A percentile compares a stretch with the other conserved stretches of the same genome.
Evolutionary conservation across 371 early-diverging fungal species (phyloP).

Genomic region (Mucor irregularis): DNA sequence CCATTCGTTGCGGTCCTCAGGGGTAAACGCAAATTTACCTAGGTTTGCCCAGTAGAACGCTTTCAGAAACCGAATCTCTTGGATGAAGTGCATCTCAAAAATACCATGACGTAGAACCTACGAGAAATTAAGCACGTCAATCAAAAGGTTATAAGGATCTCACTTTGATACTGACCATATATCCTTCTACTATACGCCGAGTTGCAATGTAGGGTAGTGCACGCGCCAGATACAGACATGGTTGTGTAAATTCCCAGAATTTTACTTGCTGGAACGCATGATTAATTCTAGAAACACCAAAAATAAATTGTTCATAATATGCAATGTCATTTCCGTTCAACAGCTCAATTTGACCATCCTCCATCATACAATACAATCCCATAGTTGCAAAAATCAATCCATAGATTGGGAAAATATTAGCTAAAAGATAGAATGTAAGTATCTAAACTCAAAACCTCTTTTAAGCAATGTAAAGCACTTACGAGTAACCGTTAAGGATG

Average conservation of each 20-base stretch:
- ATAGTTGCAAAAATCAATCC: constrained; percentile 46
- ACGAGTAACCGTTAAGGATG: constrained; percentile 42
- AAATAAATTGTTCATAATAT: constrained; percentile 37
- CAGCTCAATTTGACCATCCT: constrained; percentile 33
- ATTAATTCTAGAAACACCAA: constrained; percentile 32
- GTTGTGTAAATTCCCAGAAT: constrained; percentile 50
- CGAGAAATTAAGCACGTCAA: background rate
- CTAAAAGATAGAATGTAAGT: constrained; percentile 10
- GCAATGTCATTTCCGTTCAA: constrained; percentile 12
- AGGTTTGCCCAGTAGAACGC: constrained; percentile 46
- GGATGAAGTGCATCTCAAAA: constrained; percentile 46
- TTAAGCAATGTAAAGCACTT: constrained; percentile 9
- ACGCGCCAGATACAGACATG: constrained; percentile 44
- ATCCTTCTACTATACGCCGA: constrained; percentile 47
- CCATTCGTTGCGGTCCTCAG: constrained; percentile 47
- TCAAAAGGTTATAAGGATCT: background rate
- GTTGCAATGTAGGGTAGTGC: constrained; percentile 48
- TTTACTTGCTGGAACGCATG: constrained; percentile 47
- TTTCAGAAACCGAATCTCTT: constrained; percentile 46
- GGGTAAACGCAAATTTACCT: constrained; percentile 47
- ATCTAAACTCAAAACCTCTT: background rate
- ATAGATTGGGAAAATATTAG: constrained; percentile 43
- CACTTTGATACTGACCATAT: constrained; percentile 22
- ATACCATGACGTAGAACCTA: constrained; percentile 43
- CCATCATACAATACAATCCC: constrained; percentile 37